Base-by-base conservation (phyloP, 73 alveolate species). In the Paramecium primaurelia region DNA sequence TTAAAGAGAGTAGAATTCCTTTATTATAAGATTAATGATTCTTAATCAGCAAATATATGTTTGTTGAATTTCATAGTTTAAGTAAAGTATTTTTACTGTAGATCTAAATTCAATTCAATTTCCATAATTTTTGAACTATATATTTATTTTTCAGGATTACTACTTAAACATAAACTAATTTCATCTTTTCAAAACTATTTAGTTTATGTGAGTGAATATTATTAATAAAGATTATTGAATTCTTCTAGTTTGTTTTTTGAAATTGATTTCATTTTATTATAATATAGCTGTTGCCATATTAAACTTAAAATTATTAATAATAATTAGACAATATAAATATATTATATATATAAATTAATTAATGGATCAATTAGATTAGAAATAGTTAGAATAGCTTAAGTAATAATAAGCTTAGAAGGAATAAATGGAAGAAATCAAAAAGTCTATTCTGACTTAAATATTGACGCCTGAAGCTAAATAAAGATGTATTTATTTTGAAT, bases 381-480 rank as follows among this genome's bases (percentile, higher is more conserved):
- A 75, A 75, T 42, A 75, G 30, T 38, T 75, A 42, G 88, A 75
- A 42, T 75, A 75, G 8, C 59, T 75, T 2, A 38, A 75, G 47
- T 12, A 75, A 75, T 38, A 75, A 38, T 75, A 75, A 38, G 88
- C 58, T 3, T 42, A 75, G 26, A 75, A 42, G 47, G 88, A 75
- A 22, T 38, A 75, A 75, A 75, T 75, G 88, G 88, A 75, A 36
- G 88, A 75, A 38, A 20, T 75, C 28, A 75, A 75, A 11, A 75
- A 75, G 34, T 38, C 88, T 18, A 75, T 75, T 12, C 37, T 75
- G 25, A 42, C 68, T 6, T 18, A 75, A 22, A 75, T 75, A 10
- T 38, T 75, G 28, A 75, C 88, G 37, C 88, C 88, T 4, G 88
- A 75, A 36, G 88, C 88, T 8, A 75, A 75, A 12, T 10, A 75